Percentiles rank a stretch among this genome's conserved stretches.
Conservation (phyloP, 495 filamentous ascomycete genomes). For the Talaromyces adpressus region DNA sequence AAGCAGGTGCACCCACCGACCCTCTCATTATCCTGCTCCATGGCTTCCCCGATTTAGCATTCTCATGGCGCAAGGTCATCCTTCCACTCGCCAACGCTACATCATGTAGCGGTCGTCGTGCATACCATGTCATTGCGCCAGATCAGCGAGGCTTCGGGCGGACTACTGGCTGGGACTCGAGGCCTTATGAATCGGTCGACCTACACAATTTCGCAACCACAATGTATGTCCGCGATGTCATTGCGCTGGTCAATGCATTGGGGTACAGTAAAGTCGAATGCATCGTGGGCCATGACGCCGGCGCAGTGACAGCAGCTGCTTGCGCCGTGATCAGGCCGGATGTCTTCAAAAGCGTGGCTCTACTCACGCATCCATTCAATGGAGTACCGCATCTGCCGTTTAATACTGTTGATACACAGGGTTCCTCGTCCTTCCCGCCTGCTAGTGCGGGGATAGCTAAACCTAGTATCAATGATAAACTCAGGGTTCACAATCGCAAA, state of each 20-base stretch:
- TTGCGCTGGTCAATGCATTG: constrained; percentile 53
- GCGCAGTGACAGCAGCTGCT: constrained; percentile 50
- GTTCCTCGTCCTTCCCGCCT: constrained; percentile 16
- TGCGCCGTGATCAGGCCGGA: constrained; percentile 58
- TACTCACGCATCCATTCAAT: constrained; percentile 53
- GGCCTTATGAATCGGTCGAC: constrained; percentile 43
- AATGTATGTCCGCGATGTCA: constrained; percentile 53
- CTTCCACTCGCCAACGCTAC: constrained; percentile 43
- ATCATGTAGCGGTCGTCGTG: neutral
- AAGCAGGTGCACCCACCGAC: constrained; percentile 38
- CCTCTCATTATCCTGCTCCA: constrained; percentile 59
- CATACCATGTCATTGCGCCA: constrained; percentile 55
- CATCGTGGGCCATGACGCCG: constrained; percentile 63
- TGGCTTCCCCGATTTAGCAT: constrained; percentile 63
- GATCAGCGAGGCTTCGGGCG: constrained; percentile 66
- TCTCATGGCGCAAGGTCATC: constrained; percentile 61
- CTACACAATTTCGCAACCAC: constrained; percentile 50
- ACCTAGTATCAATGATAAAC: constrained; percentile 45
- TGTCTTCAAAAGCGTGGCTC: constrained; percentile 47
- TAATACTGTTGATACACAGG: constrained; percentile 28
- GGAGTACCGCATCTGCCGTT: constrained; percentile 43
- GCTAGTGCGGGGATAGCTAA: constrained; percentile 14
- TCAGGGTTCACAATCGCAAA: constrained; percentile 48
- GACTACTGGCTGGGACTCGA: constrained; percentile 53
- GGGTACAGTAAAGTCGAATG: constrained; percentile 52